These are phyloP conservation scores for Carex cristatella DNA, from an alignment of 176 grass and related monocot species.

Conservation along the genomic window DNA sequence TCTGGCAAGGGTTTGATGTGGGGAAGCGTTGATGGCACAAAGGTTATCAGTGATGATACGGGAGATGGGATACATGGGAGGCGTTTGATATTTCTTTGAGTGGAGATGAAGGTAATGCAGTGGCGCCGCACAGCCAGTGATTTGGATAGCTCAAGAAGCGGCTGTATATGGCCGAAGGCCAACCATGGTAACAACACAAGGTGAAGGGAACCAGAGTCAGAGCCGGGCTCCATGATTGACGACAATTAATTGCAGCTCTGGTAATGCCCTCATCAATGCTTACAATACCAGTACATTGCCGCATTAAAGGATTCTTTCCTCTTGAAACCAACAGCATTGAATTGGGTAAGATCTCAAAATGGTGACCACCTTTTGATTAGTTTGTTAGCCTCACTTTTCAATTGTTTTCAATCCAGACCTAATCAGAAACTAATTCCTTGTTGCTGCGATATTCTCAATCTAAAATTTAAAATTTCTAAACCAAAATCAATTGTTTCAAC, in stretches of 20 bases:
- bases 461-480: too few species aligned
- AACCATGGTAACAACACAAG: conserved; percentile 33
- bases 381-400: too few species aligned
- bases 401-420: too few species aligned
- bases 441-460: too few species aligned
- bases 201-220: neutral
- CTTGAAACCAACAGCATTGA: too few species aligned
- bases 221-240: neutral
- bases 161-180: conserved; percentile 34
- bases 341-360: too few species aligned
- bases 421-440: too few species aligned
- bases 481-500: too few species aligned
- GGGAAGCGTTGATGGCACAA: neutral
- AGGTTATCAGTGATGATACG: neutral
- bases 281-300: too few species aligned
- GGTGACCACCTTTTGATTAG: too few species aligned
- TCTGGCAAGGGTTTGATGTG: neutral
- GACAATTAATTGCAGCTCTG: neutral
- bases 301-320: too few species aligned
- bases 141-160: conserved; percentile 28
- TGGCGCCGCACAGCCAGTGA: conserved; percentile 22
- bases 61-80: neutral
- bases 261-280: too few species aligned
- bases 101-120: conserved; percentile 34
- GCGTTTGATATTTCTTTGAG: conserved; percentile 25